Evolutionary conservation across 805 yeast species (phyloP).

Genomic region (Hanseniaspora clermontiae): DNA sequence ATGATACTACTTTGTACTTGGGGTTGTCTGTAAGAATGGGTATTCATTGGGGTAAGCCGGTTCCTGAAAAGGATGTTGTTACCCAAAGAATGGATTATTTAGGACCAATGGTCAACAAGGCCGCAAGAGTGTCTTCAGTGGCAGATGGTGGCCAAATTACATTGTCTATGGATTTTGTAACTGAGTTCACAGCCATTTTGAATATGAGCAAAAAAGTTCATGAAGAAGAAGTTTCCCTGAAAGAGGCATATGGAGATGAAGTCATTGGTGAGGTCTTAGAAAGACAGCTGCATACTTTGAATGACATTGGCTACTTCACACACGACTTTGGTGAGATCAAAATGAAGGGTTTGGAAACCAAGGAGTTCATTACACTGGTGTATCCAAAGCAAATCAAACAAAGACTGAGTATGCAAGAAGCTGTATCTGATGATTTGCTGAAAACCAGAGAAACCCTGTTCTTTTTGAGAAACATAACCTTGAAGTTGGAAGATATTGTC

Average conservation of each 20-base stretch:
- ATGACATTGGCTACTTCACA: constrained; percentile 55
- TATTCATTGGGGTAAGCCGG: constrained; percentile 95
- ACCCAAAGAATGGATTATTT: constrained; percentile 97
- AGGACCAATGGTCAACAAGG: constrained; percentile 96
- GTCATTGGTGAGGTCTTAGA: constrained; percentile 46
- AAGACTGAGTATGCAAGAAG: constrained; percentile 39
- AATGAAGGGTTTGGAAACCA: constrained; percentile 86
- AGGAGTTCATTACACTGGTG: constrained; percentile 68
- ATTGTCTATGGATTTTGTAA: constrained; percentile 66
- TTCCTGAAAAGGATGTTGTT: constrained; percentile 85
- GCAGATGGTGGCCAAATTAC: constrained; percentile 99
- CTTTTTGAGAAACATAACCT: constrained; percentile 41
- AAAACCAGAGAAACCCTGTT: constrained; percentile 27
- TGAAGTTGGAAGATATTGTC: constrained; percentile 47
- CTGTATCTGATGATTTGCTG: constrained; percentile 21
- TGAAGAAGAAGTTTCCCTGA: constrained; percentile 20
- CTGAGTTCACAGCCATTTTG: constrained; percentile 52
- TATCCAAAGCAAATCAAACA: constrained; percentile 56
- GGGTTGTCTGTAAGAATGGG: constrained; percentile 98
- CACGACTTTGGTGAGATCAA: constrained; percentile 73
- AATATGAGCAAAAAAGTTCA: constrained; percentile 27
- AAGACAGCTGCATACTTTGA: constrained; percentile 50
- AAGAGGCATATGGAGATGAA: constrained; percentile 36
- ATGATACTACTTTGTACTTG: constrained; percentile 50
- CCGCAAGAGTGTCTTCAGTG: constrained; percentile 82